A percentile compares a stretch with the other conserved stretches of the same genome.
Conservation (phyloP, 2,329 filamentous ascomycete genomes). For the Helminthosporium solani region DNA sequence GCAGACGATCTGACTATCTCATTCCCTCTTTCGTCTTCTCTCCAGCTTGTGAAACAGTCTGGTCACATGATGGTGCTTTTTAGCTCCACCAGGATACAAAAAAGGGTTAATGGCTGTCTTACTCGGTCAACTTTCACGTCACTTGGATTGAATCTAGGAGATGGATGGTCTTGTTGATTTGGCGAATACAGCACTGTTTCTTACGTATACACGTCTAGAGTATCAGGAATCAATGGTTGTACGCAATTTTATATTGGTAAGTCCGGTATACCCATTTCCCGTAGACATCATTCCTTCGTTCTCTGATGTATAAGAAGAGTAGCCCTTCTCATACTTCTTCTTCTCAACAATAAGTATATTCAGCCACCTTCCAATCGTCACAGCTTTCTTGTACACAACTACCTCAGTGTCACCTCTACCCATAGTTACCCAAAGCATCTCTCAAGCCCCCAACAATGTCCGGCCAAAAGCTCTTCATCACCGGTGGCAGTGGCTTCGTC, state of each 20-base stretch:
- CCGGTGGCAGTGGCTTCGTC: slow-evolving; percentile 25
- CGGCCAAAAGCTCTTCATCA: slow-evolving; percentile 22
- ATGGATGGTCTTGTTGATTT: neutral
- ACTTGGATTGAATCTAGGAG: neutral
- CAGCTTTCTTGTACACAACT: neutral
- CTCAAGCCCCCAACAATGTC: slow-evolving; percentile 6
- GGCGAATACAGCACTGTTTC: neutral
- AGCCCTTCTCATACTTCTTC: neutral
- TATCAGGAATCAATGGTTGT: neutral
- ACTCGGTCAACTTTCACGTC: neutral
- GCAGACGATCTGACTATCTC: too few relatives aligned
- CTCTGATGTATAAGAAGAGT: neutral
- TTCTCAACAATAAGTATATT: neutral
- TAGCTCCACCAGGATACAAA: neutral
- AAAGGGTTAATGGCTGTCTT: neutral
- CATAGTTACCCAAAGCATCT: neutral
- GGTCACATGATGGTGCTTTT: neutral
- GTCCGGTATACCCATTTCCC: neutral
- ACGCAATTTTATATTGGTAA: neutral
- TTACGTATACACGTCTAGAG: neutral
- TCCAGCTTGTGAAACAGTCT: neutral
- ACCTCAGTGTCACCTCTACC: neutral
- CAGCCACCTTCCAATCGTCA: neutral
- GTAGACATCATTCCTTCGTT: neutral
- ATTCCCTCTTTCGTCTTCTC: too few relatives aligned